phyloP scores from a whole-genome alignment of 495 filamentous ascomycete genomes.

The Lasiosphaeria hispida region DNA sequence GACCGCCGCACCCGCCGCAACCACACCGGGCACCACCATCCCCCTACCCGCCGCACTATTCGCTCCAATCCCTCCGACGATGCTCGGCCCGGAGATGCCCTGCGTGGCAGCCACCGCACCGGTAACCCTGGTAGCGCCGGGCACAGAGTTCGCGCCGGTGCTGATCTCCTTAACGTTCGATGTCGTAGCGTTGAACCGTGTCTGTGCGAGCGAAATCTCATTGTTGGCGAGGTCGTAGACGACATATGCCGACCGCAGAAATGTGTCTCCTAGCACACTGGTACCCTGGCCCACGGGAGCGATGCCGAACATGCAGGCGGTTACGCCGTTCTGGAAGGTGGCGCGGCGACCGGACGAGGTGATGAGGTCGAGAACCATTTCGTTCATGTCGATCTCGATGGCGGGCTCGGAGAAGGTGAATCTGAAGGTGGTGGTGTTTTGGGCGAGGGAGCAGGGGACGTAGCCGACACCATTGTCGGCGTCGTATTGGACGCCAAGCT shows the following conservation, averaged over 20 bases:
- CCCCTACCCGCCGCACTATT: neutral
- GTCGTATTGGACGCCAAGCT: slow-evolving; percentile 64
- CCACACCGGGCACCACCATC: neutral
- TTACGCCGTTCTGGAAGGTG: slow-evolving; percentile 58
- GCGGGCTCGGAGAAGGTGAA: slow-evolving; percentile 67
- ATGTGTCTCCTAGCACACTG: slow-evolving; percentile 84
- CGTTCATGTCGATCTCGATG: slow-evolving; percentile 71
- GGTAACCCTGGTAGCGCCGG: slow-evolving; percentile 64
- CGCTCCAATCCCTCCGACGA: neutral
- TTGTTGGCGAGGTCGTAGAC: slow-evolving; percentile 90
- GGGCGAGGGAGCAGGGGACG: slow-evolving; percentile 68
- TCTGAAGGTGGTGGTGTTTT: slow-evolving; percentile 55
- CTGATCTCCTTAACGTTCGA: slow-evolving; percentile 71
- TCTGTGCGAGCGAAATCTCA: slow-evolving; percentile 82
- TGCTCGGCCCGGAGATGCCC: slow-evolving; percentile 20
- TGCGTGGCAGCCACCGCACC: slow-evolving; percentile 60
- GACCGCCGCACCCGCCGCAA: neutral
- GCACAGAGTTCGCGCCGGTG: slow-evolving; percentile 60
- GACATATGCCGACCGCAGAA: slow-evolving; percentile 86
- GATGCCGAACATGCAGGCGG: slow-evolving; percentile 74
- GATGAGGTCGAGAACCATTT: slow-evolving; percentile 70
- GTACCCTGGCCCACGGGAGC: slow-evolving; percentile 63
- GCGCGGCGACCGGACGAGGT: slow-evolving; percentile 46
- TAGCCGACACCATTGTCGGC: slow-evolving; percentile 56
- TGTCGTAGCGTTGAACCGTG: slow-evolving; percentile 71